Evolutionary conservation across 1,284 basidiomycete species (phyloP), one percentile per base, ranked within the genome.

Genomic region (Ustilago trichophora): DNA sequence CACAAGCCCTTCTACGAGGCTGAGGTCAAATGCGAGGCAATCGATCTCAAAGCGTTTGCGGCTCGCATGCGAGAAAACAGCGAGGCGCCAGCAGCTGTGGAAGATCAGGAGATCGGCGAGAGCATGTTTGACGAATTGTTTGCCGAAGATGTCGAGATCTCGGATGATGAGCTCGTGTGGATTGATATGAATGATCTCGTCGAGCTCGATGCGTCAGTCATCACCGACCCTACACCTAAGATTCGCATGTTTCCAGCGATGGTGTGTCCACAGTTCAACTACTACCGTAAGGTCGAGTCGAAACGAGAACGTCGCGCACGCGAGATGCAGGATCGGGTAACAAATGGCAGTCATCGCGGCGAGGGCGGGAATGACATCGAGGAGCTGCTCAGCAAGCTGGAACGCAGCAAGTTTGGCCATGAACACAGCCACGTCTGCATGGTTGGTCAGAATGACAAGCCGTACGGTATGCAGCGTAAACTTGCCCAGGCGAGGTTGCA

Each of bases 1-100:
- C 90, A 91, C 82, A 97, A 96, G 80, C 88, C 91, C 2, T 93
- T 98, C 83, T 93, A 93, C 77, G 90, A 92, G n/a, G 90, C 90
- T 29, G 93, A 97, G 82, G 87, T 95, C 7, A 87, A 92, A 29
- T 84, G 93, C 73, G 88, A 88, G 75, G 87, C 88, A 6, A 83
- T 95, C 32, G 89, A 93, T 56, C 83, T 97, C 38, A 90, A 91
- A 52, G 88, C 90, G 4, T 82, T 97, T 59, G 84, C 89, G 9
- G 92, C 91, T 0, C 86, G 87, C 38, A 96, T 96, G 82, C 59
- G 52, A 18, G 72, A 67, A 10, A 47, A 66, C 16, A 32, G 13
- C 18, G 69, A 69, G 18, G 27, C 35, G 11, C 29, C 49, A 2
- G 67, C 50, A 8, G 54, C 79, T 53, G 60, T 78, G 41, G 35